These are phyloP conservation scores for Bipolaris oryzae DNA, from an alignment of 2,329 filamentous ascomycete genomes.

Conservation along the genomic window DNA sequence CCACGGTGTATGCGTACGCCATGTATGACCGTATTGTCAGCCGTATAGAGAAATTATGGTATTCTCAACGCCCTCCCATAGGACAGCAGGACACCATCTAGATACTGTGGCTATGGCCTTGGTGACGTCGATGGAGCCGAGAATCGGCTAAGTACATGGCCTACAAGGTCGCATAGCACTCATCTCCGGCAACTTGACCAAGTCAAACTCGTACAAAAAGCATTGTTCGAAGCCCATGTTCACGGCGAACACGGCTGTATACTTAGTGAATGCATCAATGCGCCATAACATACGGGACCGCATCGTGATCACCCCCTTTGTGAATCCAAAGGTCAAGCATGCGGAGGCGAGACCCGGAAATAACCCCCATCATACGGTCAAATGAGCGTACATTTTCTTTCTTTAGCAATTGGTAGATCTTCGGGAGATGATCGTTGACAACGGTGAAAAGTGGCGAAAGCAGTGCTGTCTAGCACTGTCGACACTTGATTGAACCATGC, in stretches of 20 bases:
- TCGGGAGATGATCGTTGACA: neutral
- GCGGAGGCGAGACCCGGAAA: constrained; percentile 8
- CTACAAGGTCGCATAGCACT: constrained; percentile 30
- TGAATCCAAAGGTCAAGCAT: neutral
- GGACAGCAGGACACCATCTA: constrained; percentile 6
- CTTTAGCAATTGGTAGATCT: constrained; percentile 14
- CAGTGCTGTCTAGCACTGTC: constrained; percentile 10
- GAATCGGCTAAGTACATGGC: constrained; percentile 18
- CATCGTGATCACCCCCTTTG: neutral
- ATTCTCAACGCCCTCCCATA: constrained; percentile 1
- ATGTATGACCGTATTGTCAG: constrained; percentile 6
- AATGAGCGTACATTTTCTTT: constrained; percentile 10
- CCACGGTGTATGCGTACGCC: constrained; percentile 7
- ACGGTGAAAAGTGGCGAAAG: constrained; percentile 27
- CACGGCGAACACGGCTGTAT: constrained; percentile 3
- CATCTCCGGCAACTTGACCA: constrained; percentile 32
- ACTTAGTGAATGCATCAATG: neutral
- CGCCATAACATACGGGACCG: neutral
- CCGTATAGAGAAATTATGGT: constrained; percentile 2
- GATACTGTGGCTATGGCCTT: constrained; percentile 5
- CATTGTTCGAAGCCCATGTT: constrained; percentile 2
- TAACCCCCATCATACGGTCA: neutral
- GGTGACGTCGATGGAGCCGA: constrained; percentile 34
- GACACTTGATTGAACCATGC: constrained; percentile 30
- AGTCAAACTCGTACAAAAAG: constrained; percentile 6